Conservation (phyloP, 345 rosid genomes). For the Boechera divaricarpa region DNA sequence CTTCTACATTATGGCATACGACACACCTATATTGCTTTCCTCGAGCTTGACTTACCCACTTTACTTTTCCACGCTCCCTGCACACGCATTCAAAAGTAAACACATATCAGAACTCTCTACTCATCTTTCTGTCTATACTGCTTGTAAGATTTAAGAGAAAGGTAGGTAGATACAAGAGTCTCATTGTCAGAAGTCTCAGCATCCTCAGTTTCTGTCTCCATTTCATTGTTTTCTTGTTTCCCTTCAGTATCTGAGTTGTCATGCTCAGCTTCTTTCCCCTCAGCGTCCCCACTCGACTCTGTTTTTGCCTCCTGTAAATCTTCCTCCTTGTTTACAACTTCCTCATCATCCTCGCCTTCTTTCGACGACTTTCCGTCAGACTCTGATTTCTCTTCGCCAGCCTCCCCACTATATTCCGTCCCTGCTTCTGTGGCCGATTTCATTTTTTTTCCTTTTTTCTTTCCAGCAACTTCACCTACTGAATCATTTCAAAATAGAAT, state of each 20-base stretch:
- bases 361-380: conserved; percentile 49
- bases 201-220: conserved; percentile 46
- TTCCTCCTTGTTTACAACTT: conserved; percentile 44
- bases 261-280: conserved; percentile 48
- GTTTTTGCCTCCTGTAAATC: conserved; percentile 50
- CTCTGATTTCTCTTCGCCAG: conserved; percentile 56
- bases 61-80: conserved; percentile 85
- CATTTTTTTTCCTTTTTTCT: conserved; percentile 51
- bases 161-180: conserved; percentile 73
- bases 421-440: conserved; percentile 43
- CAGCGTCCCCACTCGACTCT: conserved; percentile 51
- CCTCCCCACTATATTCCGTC: conserved; percentile 49
- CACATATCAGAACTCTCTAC: conserved; percentile 24
- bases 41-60: conserved; percentile 58
- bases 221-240: conserved; percentile 44
- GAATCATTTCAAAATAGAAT: conserved; percentile 48
- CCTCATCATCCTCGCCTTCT: conserved; percentile 45
- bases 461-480: conserved; percentile 48
- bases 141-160: conserved; percentile 8
- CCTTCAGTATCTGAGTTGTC: conserved; percentile 54
- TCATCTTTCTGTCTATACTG: background rate
- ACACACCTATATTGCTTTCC: conserved; percentile 45
- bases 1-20: conserved; percentile 37
- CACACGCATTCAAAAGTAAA: conserved; percentile 46
- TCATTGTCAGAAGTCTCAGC: conserved; percentile 81